These are phyloP conservation scores for Talaromyces thailandensis DNA, from an alignment of 495 filamentous ascomycete species.

Conservation along the genomic window DNA sequence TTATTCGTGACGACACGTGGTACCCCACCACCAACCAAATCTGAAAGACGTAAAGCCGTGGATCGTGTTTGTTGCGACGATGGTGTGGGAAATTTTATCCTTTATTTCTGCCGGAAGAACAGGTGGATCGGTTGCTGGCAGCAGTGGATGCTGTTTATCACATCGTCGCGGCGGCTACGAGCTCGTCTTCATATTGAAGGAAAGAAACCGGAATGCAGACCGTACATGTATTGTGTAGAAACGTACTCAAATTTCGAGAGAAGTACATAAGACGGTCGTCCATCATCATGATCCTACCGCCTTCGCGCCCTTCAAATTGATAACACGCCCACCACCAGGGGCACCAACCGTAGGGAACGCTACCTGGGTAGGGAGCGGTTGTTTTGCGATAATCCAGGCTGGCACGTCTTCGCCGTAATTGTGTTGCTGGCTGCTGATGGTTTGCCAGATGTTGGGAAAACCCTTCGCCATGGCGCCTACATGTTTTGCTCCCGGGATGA, in stretches of 20 bases:
- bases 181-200: constrained; percentile 12
- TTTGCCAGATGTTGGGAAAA: constrained; percentile 53
- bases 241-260: neutral
- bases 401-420: constrained; percentile 37
- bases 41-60: constrained; percentile 27
- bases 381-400: constrained; percentile 43
- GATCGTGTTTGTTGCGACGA: constrained; percentile 20
- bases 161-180: constrained; percentile 21
- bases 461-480: constrained; percentile 51
- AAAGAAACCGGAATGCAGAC: neutral
- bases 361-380: constrained; percentile 9
- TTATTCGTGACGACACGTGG: neutral
- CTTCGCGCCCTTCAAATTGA: constrained; percentile 43
- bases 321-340: constrained; percentile 34
- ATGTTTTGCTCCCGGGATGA: constrained; percentile 68
- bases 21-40: constrained; percentile 30
- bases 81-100: constrained; percentile 12
- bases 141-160: constrained; percentile 19
- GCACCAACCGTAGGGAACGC: constrained; percentile 4
- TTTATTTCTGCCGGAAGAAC: constrained; percentile 15
- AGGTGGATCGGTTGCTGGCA: constrained; percentile 6
- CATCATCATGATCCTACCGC: constrained; percentile 38
- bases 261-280: neutral
- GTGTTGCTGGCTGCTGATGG: constrained; percentile 36
- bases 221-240: neutral